Conservation (phyloP, 1,284 basidiomycete species). For the Fomitopsis schrenkii region DNA sequence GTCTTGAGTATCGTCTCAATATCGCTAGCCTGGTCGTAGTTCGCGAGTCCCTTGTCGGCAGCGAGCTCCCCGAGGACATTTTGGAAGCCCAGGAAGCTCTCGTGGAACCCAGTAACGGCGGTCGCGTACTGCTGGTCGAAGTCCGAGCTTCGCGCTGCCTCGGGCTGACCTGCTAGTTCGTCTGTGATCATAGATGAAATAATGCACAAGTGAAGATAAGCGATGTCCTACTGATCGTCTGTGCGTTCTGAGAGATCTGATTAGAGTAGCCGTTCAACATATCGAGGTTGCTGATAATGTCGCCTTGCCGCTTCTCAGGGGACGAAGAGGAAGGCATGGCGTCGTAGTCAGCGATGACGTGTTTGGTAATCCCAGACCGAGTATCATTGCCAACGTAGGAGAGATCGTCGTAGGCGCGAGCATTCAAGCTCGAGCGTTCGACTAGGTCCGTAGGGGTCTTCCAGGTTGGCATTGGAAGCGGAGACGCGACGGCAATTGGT, state of each 20-base stretch:
- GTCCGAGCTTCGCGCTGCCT: conserved; percentile 15
- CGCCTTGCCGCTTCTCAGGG: conserved; percentile 13
- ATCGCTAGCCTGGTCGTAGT: conserved; percentile 42
- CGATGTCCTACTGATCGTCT: conserved; percentile 23
- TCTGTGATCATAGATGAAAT: conserved; percentile 1
- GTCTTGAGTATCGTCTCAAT: conserved; percentile 49
- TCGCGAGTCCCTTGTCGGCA: conserved; percentile 46
- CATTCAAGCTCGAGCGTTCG: conserved; percentile 3
- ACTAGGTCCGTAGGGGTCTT: conserved; percentile 7
- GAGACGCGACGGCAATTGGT: conserved; percentile 20
- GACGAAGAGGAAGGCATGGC: conserved; percentile 8
- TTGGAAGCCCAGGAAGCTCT: conserved; percentile 36
- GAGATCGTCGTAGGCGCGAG: not conserved
- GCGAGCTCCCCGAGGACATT: conserved; percentile 31
- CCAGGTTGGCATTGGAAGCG: conserved; percentile 30
- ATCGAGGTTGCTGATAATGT: conserved; percentile 17
- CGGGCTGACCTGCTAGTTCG: conserved; percentile 7
- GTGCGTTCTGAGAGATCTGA: conserved; percentile 18
- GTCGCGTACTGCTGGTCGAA: conserved; percentile 36
- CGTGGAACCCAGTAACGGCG: conserved; percentile 36
- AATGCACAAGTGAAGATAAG: not conserved
- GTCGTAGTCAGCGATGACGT: conserved; percentile 8
- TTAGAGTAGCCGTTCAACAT: conserved; percentile 23
- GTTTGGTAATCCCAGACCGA: not conserved
- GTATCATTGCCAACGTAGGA: not conserved